Conservation (phyloP, 495 filamentous ascomycete genomes). For the Thermothielavioides terrestris region DNA sequence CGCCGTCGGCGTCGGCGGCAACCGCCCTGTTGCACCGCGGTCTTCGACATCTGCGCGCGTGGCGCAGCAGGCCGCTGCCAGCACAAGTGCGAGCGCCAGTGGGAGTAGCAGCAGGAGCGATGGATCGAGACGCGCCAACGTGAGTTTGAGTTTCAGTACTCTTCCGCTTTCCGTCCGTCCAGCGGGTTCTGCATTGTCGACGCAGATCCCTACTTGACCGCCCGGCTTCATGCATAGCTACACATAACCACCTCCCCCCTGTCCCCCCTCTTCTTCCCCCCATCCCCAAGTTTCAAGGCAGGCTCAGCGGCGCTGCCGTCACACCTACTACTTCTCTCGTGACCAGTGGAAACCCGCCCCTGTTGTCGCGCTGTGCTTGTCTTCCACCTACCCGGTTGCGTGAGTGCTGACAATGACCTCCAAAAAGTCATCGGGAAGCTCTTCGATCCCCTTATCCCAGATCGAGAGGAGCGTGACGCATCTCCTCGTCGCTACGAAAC, state of each 20-base stretch:
- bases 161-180: conserved; percentile 6
- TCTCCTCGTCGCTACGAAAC: conserved; percentile 93
- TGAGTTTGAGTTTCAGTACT: conserved; percentile 39
- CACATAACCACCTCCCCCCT: too few relatives aligned
- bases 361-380: neutral
- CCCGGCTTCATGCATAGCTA: conserved; percentile 6
- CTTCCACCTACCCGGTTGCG: neutral
- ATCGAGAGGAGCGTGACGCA: conserved; percentile 99
- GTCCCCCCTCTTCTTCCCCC: too few relatives aligned
- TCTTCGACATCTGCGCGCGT: conserved; percentile 33
- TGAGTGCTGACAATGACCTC: conserved; percentile 11
- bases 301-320: too few relatives aligned
- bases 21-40: conserved; percentile 33
- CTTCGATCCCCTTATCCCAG: conserved; percentile 58
- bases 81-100: conserved; percentile 10
- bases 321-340: too few relatives aligned
- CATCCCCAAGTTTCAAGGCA: neutral
- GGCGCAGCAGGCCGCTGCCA: conserved; percentile 16
- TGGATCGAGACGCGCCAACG: conserved; percentile 40
- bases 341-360: too few relatives aligned
- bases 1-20: conserved; percentile 27
- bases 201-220: conserved; percentile 17
- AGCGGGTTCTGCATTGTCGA: conserved; percentile 7
- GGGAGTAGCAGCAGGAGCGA: conserved; percentile 26
- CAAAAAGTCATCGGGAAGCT: conserved; percentile 34